phyloP scores from a whole-genome alignment of 768 basidiomycete genomes.

The Nidularia sp. region DNA sequence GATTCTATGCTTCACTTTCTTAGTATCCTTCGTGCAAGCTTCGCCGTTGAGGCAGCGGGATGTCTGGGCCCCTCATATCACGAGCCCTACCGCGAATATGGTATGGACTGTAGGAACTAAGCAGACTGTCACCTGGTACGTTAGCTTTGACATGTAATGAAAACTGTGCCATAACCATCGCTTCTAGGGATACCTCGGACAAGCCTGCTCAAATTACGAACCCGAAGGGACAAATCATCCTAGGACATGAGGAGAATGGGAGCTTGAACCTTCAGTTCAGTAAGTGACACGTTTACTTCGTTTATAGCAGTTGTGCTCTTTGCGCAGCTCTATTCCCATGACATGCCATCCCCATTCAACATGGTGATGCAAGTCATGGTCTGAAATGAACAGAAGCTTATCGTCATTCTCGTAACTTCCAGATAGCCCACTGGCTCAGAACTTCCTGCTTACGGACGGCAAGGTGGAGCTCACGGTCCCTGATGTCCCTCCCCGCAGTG shows the following conservation, averaged over 20 bases:
- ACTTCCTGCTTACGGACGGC: constrained; percentile 50
- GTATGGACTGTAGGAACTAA: constrained; percentile 47
- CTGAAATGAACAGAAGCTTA: not conserved
- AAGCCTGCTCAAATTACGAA: constrained; percentile 46
- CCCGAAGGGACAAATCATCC: constrained; percentile 41
- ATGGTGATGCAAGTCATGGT: not conserved
- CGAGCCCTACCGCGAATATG: constrained; percentile 36
- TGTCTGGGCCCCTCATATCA: constrained; percentile 49
- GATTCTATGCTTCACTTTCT: constrained; percentile 19
- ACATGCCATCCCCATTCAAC: not conserved
- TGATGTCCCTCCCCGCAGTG: constrained; percentile 28
- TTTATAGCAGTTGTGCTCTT: not conserved
- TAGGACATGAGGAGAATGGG: constrained; percentile 42
- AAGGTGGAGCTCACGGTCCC: constrained; percentile 51
- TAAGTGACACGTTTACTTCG: constrained; percentile 19
- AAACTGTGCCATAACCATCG: not conserved
- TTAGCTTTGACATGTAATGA: constrained; percentile 2
- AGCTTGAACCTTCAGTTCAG: constrained; percentile 53
- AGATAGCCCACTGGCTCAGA: constrained; percentile 57
- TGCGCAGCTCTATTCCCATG: too few relatives aligned
- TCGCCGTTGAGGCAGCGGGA: constrained; percentile 33
- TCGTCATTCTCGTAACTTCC: not conserved
- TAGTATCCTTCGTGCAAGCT: constrained; percentile 25
- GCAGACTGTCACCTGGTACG: constrained; percentile 53
- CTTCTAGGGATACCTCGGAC: constrained; percentile 44